Conservation (phyloP, 108 stramenopile species). For the Schizochytrium sp. region DNA sequence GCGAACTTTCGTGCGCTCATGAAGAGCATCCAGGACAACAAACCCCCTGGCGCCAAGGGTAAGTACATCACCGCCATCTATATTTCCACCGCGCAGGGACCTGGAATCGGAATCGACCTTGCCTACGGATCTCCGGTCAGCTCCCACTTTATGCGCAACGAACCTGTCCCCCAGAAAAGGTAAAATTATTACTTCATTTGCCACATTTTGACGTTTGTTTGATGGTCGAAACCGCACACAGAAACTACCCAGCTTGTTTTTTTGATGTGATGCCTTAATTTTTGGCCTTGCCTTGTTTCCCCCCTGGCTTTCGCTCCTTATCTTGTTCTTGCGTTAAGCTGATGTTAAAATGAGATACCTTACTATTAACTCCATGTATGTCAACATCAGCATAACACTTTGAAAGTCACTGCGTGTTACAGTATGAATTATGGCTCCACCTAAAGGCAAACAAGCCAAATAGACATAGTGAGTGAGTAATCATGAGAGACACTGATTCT, state of each 20-base stretch:
- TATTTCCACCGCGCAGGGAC: slow-evolving; percentile 72
- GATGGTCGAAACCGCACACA: neutral
- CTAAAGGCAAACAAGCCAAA: too few relatives aligned
- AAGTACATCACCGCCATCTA: slow-evolving; percentile 68
- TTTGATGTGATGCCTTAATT: neutral
- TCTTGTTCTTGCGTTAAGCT: too few relatives aligned
- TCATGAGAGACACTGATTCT: too few relatives aligned
- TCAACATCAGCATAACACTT: too few relatives aligned
- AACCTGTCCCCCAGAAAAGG: neutral
- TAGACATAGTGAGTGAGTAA: too few relatives aligned
- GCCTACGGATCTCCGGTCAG: slow-evolving; percentile 69
- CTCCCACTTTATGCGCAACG: slow-evolving; percentile 65
- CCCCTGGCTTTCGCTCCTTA: neutral
- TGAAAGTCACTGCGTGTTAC: too few relatives aligned
- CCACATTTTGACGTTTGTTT: neutral
- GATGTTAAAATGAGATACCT: too few relatives aligned
- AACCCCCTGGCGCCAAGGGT: slow-evolving; percentile 77
- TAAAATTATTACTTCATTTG: neutral
- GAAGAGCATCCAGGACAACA: slow-evolving; percentile 70
- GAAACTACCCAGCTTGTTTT: neutral
- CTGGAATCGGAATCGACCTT: slow-evolving; percentile 69
- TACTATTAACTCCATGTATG: too few relatives aligned
- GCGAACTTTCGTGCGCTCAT: slow-evolving; percentile 76
- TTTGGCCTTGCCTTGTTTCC: neutral
- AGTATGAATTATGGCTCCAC: too few relatives aligned